phyloP scores from a whole-genome alignment of 257 asterid genomes.

The Solanum chaucha region DNA sequence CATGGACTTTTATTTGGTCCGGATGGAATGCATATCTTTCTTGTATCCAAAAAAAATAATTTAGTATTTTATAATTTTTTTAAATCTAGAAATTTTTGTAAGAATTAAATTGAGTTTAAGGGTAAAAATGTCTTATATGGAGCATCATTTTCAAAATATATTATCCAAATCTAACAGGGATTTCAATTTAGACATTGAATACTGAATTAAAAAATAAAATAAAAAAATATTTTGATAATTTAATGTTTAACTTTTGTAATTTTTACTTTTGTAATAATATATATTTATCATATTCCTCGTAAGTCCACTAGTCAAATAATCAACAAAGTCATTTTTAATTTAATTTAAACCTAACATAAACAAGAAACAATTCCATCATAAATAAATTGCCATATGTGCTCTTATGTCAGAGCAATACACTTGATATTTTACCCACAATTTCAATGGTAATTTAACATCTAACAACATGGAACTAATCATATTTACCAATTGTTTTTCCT shows the following conservation, averaged over 20 bases:
- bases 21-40: neutral
- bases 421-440: neutral
- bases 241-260: no score
- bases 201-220: no score
- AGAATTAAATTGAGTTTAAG: neutral
- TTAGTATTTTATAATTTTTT: neutral
- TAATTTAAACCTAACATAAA: neutral
- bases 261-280: no score
- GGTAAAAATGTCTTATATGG: neutral
- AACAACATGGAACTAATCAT: neutral
- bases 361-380: neutral
- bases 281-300: no score
- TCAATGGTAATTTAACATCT: neutral
- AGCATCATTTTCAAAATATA: no score
- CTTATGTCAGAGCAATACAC: neutral
- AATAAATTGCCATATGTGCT: neutral
- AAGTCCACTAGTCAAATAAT: neutral
- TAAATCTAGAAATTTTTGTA: neutral
- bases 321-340: no score
- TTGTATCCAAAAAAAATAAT: neutral
- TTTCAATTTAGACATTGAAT: accelerated
- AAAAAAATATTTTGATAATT: no score
- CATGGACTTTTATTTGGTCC: neutral
- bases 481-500: neutral
- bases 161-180: no score